Evolutionary conservation across 768 basidiomycete genomes (phyloP).

Genomic region (Mycena polygramma): DNA sequence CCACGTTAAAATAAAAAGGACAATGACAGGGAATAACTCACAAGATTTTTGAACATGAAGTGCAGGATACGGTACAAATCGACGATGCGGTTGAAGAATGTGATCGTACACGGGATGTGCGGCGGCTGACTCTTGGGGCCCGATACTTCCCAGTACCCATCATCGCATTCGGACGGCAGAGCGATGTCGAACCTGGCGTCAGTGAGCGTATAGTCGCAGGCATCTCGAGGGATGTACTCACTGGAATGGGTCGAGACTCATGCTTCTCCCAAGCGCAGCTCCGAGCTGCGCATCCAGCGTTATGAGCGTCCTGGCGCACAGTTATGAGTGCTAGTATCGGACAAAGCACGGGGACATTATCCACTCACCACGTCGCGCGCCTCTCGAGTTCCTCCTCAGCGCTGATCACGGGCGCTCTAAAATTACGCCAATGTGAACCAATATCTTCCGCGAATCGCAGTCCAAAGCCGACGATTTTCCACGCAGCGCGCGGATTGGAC

Average conservation of each 20-base stretch:
- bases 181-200: conserved; percentile 6
- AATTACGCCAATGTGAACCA: conserved; percentile 1
- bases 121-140: neutral
- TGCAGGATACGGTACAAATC: neutral
- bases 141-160: neutral
- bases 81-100: conserved; percentile 16
- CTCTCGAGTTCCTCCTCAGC: conserved; percentile 13
- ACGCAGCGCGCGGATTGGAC: neutral
- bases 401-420: neutral
- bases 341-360: too few species aligned
- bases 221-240: neutral
- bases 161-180: conserved; percentile 7
- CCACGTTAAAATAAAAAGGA: neutral
- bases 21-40: neutral
- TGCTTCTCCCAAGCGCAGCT: neutral
- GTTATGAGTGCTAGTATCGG: neutral
- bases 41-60: conserved; percentile 3
- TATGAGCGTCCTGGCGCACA: neutral
- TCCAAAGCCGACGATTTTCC: conserved; percentile 13
- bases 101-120: neutral
- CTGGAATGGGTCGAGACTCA: neutral
- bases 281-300: neutral
- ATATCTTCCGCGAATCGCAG: conserved; percentile 11
- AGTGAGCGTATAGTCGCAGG: too few species aligned
- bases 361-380: conserved; percentile 12